Conservation (phyloP, 176 grass and related monocot genomes). For the Oropetium thomaeum region DNA sequence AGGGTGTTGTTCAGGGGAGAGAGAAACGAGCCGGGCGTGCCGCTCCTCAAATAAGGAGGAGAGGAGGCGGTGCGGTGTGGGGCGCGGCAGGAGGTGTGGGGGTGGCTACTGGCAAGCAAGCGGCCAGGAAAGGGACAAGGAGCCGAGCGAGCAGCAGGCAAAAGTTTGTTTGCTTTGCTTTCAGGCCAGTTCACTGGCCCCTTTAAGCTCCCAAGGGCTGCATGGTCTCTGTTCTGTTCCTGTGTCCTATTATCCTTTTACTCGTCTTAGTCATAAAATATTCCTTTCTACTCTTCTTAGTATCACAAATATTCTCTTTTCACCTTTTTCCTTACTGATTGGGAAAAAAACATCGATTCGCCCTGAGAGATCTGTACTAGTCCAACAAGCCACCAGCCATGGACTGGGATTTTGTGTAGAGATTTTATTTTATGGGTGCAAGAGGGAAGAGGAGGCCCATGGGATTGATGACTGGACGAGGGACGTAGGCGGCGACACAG, state of each 20-base stretch:
- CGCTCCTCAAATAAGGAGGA: constrained; percentile 23
- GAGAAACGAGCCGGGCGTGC: background rate
- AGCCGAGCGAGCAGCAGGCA: background rate
- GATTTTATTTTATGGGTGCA: background rate
- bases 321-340: background rate
- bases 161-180: constrained; percentile 21
- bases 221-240: background rate
- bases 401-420: background rate
- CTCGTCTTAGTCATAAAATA: background rate
- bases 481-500: background rate
- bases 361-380: background rate
- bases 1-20: background rate
- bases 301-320: background rate
- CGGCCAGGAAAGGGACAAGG: constrained; percentile 6
- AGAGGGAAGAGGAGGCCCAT: background rate
- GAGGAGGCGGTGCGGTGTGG: background rate
- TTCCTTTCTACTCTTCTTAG: background rate
- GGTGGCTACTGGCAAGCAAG: background rate
- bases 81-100: too few species aligned
- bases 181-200: background rate
- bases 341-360: background rate
- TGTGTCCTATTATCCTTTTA: background rate
- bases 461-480: too few species aligned
- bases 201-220: constrained; percentile 32
- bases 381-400: background rate